Conservation (phyloP, 192 early-diverging fungal species). For the Rhizoclosmatium globosum region DNA sequence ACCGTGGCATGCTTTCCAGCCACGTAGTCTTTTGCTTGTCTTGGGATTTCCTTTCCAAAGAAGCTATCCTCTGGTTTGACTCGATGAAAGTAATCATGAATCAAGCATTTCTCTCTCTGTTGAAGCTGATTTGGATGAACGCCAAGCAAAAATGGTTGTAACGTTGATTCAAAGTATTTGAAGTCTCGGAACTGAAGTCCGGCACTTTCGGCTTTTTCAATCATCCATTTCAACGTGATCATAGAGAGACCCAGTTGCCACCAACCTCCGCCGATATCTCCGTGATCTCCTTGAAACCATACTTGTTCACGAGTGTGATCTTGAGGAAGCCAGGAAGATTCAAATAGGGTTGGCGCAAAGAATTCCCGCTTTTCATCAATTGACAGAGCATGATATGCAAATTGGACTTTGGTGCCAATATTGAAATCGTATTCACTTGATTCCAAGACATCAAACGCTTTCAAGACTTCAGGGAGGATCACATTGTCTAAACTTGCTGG, state of each 20-base stretch:
- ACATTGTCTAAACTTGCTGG: background rate
- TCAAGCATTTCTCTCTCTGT: too few species aligned
- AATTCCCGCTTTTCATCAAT: conserved; percentile 37
- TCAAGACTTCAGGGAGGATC: background rate
- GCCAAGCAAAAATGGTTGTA: conserved; percentile 19
- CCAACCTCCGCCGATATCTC: conserved; percentile 44
- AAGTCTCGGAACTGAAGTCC: conserved; percentile 10
- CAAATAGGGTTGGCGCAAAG: conserved; percentile 27
- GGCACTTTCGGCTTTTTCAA: conserved; percentile 32
- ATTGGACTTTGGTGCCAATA: conserved; percentile 14
- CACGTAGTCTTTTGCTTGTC: too few species aligned
- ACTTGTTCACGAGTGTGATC: conserved; percentile 1
- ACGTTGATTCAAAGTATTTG: background rate
- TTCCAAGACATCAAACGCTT: conserved; percentile 11
- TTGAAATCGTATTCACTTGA: conserved; percentile 25
- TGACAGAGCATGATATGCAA: conserved; percentile 28
- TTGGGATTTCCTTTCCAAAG: too few species aligned
- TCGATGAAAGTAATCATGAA: too few species aligned
- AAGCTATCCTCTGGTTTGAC: too few species aligned
- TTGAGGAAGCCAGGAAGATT: background rate
- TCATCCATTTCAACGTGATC: conserved; percentile 36
- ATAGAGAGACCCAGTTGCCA: conserved; percentile 32
- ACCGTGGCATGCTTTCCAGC: too few species aligned
- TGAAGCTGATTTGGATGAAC: background rate
- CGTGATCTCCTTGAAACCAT: conserved; percentile 37